These are phyloP conservation scores for Chlorophyllum brunneum DNA, from an alignment of 768 basidiomycete species.

Conservation along the genomic window DNA sequence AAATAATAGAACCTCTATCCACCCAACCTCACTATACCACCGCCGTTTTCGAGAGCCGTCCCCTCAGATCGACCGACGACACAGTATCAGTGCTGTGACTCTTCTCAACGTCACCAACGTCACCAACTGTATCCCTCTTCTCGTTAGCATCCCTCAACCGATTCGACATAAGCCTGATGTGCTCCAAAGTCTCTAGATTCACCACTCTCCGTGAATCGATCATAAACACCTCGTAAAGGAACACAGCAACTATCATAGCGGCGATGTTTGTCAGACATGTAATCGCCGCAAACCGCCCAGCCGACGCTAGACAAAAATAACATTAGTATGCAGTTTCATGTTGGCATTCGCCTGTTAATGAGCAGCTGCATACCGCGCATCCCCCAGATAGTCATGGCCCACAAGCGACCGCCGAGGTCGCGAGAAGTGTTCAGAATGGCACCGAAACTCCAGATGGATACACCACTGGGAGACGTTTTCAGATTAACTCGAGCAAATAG, in stretches of 20 bases:
- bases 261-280: conserved; percentile 1
- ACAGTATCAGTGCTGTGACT: not conserved
- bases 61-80: not conserved
- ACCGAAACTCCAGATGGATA: conserved; percentile 4
- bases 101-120: not conserved
- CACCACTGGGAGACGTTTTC: not conserved
- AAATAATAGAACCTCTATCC: too few relatives aligned
- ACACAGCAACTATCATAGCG: not conserved
- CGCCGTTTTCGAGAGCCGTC: too few relatives aligned
- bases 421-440: conserved; percentile 6
- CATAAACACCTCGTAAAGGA: conserved; percentile 8
- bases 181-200: conserved; percentile 6
- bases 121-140: not conserved
- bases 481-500: not conserved
- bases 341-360: not conserved
- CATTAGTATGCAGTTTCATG: not conserved
- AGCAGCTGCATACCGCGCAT: not conserved
- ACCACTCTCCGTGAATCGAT: conserved; percentile 6
- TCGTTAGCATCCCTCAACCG: not conserved
- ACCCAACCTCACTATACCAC: too few relatives aligned
- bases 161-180: conserved; percentile 1
- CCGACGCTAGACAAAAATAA: conserved; percentile 3
- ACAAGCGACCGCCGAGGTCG: conserved; percentile 4
- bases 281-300: conserved; percentile 1
- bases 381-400: conserved; percentile 6